Evolutionary conservation across 2,329 filamentous ascomycete species (phyloP).

Genomic region (Atkinsonella texensis): DNA sequence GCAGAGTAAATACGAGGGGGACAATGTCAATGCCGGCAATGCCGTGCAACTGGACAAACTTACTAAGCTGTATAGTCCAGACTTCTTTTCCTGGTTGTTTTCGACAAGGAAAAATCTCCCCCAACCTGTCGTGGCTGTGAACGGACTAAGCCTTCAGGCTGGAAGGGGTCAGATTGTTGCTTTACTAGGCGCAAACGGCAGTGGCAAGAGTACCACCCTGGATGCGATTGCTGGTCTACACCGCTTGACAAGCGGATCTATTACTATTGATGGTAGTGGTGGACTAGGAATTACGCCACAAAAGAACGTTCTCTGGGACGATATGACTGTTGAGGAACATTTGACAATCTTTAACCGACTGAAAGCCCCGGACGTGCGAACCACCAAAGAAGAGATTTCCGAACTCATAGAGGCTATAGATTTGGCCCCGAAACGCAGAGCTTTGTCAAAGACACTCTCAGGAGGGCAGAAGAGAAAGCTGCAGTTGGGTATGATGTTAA

Average conservation of each 20-base stretch:
- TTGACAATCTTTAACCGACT: constrained; percentile 72
- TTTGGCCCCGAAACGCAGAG: constrained; percentile 59
- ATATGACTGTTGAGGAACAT: constrained; percentile 76
- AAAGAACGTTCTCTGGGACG: constrained; percentile 89
- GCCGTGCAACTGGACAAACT: constrained; percentile 63
- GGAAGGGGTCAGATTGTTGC: constrained; percentile 74
- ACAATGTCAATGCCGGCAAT: constrained; percentile 19
- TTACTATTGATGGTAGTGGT: constrained; percentile 65
- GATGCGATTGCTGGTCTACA: constrained; percentile 79
- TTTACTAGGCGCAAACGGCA: constrained; percentile 78
- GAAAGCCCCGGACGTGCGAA: constrained; percentile 50
- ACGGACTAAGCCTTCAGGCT: constrained; percentile 58
- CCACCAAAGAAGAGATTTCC: constrained; percentile 45
- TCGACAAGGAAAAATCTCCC: constrained; percentile 25
- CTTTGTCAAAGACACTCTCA: constrained; percentile 65
- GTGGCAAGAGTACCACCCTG: constrained; percentile 80
- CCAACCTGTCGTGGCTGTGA: constrained; percentile 66
- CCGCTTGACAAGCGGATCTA: constrained; percentile 61
- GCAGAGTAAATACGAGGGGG: constrained; percentile 14
- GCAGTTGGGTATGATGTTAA: constrained; percentile 91
- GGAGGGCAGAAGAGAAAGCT: constrained; percentile 89
- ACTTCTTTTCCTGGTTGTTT: constrained; percentile 42
- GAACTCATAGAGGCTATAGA: constrained; percentile 61
- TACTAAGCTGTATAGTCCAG: constrained; percentile 66
- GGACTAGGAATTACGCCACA: constrained; percentile 82